These are phyloP conservation scores for Amaranthus tricolor DNA, from an alignment of 179 eudicot genomes.

Conservation along the genomic window DNA sequence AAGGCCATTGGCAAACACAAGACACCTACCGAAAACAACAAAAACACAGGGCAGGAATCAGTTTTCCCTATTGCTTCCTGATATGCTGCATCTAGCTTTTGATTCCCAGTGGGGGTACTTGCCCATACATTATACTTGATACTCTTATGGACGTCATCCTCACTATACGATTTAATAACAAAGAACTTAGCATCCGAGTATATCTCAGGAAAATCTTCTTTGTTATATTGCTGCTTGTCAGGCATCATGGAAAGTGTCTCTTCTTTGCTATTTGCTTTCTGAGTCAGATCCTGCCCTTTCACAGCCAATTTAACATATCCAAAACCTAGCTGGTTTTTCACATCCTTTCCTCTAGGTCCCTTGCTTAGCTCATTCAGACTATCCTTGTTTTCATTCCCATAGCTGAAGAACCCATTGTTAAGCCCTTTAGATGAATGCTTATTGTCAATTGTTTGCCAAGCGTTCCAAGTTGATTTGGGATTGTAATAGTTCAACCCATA, in stretches of 20 bases:
- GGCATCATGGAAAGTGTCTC: conserved; percentile 34
- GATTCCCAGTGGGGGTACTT: conserved; percentile 88
- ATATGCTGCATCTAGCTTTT: conserved; percentile 87
- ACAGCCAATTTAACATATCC: conserved; percentile 55
- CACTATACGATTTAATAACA: conserved; percentile 88
- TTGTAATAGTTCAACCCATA: conserved; percentile 63
- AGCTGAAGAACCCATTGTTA: conserved; percentile 45
- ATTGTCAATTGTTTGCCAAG: conserved; percentile 55
- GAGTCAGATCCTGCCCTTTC: conserved; percentile 61
- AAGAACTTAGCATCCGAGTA: conserved; percentile 76
- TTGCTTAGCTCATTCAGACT: conserved; percentile 77
- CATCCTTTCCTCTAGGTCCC: conserved; percentile 67
- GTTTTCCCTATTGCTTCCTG: conserved; percentile 67
- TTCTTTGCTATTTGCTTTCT: conserved; percentile 33
- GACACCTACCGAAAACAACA: conserved; percentile 69
- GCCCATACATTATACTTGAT: conserved; percentile 89
- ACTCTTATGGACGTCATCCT: conserved; percentile 95
- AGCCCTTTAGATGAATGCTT: conserved; percentile 62
- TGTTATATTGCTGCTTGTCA: conserved; percentile 65
- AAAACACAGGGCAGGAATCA: conserved; percentile 71
- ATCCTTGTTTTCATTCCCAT: conserved; percentile 53
- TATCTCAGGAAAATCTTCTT: conserved; percentile 63
- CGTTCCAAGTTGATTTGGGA: conserved; percentile 45
- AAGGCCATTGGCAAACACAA: not conserved
- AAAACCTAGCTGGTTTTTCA: conserved; percentile 52